Percentiles rank a stretch among this genome's conserved stretches.
phyloP scores from a whole-genome alignment of 169 alveolate genomes.

The Cryptosporidium felis region DNA sequence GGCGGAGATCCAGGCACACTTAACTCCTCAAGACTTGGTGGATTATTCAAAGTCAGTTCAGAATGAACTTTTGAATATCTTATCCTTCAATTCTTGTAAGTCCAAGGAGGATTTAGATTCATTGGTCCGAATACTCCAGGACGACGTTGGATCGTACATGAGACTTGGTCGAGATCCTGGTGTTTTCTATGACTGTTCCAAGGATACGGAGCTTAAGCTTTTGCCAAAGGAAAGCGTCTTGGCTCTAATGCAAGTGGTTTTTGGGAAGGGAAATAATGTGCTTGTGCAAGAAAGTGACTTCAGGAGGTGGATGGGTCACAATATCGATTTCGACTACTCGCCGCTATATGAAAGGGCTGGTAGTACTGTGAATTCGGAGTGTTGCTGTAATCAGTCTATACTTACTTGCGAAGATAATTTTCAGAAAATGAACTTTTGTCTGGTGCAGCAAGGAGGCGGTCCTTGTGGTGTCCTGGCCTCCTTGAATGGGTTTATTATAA shows the following conservation, averaged over 20 bases:
- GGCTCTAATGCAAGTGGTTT: background rate
- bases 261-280: background rate
- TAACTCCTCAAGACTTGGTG: constrained; percentile 1
- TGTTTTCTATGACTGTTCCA: background rate
- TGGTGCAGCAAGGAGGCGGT: constrained; percentile 73
- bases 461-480: constrained; percentile 73
- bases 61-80: constrained; percentile 39
- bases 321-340: background rate
- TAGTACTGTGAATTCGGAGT: no score
- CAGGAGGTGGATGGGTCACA: constrained; percentile 33
- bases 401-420: background rate
- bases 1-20: background rate
- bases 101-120: background rate
- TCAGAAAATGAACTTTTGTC: constrained; percentile 26
- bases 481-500: constrained; percentile 41
- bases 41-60: constrained; percentile 10
- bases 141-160: background rate
- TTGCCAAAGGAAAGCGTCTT: background rate
- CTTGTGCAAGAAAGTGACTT: constrained; percentile 42
- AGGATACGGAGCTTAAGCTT: constrained; percentile 11
- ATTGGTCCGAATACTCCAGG: background rate
- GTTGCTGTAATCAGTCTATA: background rate
- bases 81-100: background rate
- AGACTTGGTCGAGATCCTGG: background rate
- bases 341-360: background rate